Percentiles rank a stretch among this genome's conserved stretches.
Evolutionary conservation across 106 monocot genomes (phyloP).

Genomic region (Triglochin maritima): DNA sequence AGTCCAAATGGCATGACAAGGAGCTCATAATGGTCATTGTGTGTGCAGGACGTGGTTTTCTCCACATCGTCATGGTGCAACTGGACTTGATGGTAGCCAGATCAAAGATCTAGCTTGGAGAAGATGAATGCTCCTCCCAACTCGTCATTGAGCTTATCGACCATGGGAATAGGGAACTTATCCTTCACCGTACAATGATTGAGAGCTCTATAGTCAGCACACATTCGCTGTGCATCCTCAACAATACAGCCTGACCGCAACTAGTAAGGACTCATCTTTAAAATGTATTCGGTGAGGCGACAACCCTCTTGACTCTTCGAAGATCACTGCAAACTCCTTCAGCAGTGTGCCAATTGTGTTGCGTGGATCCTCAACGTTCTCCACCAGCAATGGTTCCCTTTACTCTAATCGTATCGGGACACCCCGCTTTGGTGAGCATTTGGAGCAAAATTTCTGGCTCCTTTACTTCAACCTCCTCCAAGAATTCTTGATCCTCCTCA

Average conservation of each 20-base stretch:
- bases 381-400: neutral
- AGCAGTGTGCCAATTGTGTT: too few relatives aligned
- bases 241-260: neutral
- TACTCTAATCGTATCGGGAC: neutral
- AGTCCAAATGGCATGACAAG: constrained; percentile 5
- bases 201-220: neutral
- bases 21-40: constrained; percentile 2
- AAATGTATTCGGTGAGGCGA: neutral
- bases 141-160: constrained; percentile 1
- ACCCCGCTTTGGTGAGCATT: neutral
- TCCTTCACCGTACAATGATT: neutral
- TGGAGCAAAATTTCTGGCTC: neutral
- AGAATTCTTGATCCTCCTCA: neutral
- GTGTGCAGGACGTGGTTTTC: neutral
- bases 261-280: neutral
- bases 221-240: neutral
- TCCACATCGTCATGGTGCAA: neutral
- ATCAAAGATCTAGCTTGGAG: constrained; percentile 2
- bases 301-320: too few relatives aligned
- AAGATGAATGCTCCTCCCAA: neutral
- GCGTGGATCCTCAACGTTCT: too few relatives aligned
- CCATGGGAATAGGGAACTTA: neutral
- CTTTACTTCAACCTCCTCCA: neutral
- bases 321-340: too few relatives aligned
- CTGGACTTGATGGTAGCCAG: neutral